Percentiles rank a stretch among this genome's conserved stretches.
Conservation (phyloP, 305 asterid species). For the Solanum hybrid region DNA sequence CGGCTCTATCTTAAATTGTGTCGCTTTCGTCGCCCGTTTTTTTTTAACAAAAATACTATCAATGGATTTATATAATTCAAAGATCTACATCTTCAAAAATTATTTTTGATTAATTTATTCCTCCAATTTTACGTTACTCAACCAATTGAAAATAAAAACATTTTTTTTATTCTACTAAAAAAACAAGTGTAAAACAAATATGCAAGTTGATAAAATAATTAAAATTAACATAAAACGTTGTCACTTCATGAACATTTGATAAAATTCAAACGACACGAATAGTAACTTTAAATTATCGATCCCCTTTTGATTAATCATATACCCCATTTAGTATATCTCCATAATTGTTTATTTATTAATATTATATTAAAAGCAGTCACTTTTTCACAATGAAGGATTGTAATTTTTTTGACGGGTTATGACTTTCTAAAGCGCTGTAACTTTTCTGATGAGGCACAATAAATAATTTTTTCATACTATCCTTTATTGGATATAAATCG, state of each 20-base stretch:
- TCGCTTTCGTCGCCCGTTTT: rapidly evolving
- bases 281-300: neutral
- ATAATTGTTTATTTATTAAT: too few relatives aligned
- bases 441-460: neutral
- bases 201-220: neutral
- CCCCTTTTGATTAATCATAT: neutral
- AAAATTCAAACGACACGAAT: neutral
- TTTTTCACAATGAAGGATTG: neutral
- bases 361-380: too few relatives aligned
- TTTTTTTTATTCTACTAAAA: neutral
- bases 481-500: too few relatives aligned
- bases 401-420: neutral
- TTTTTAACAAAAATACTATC: neutral
- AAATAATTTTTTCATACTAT: neutral
- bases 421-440: neutral
- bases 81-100: neutral
- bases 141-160: neutral
- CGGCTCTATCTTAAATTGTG: neutral
- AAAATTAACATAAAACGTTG: neutral
- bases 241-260: neutral
- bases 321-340: neutral
- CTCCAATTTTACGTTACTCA: neutral
- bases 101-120: neutral
- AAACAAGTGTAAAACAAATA: neutral
- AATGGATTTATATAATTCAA: neutral